Conservation (phyloP, 306 rosid genomes). For the Aeschynomene evenia region DNA sequence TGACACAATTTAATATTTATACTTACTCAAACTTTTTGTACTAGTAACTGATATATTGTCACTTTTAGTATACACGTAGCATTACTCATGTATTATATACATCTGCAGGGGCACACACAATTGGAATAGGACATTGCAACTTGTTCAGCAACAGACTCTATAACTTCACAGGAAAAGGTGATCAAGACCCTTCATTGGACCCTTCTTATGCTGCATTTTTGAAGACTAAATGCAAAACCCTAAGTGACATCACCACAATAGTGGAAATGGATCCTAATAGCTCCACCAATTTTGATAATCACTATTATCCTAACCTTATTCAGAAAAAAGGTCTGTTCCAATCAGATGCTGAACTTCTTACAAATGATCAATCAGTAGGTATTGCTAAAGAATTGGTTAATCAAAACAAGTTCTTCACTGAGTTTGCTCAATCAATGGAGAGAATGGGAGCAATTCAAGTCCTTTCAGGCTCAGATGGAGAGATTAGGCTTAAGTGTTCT, state of each 20-base stretch:
- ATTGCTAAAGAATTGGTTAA: constrained; percentile 24
- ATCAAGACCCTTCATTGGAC: constrained; percentile 56
- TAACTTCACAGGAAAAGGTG: constrained; percentile 60
- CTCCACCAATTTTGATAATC: constrained; percentile 37
- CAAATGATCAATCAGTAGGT: not conserved
- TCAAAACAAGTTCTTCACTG: constrained; percentile 32
- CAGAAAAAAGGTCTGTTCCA: constrained; percentile 47
- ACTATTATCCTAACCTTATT: constrained; percentile 41
- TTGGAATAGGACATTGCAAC: constrained; percentile 52
- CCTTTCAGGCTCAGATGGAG: constrained; percentile 39
- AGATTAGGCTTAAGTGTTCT: constrained; percentile 56
- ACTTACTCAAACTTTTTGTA: no score
- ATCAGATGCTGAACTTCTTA: constrained; percentile 64
- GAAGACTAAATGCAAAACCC: constrained; percentile 34
- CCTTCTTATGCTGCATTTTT: constrained; percentile 33
- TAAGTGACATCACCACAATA: constrained; percentile 24
- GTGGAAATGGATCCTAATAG: constrained; percentile 49
- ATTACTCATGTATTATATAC: no score
- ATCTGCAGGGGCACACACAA: constrained; percentile 59
- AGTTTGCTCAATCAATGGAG: constrained; percentile 51
- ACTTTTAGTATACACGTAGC: no score
- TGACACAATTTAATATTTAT: no score
- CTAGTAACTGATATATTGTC: no score
- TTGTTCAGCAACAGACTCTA: constrained; percentile 42
- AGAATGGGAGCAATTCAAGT: constrained; percentile 57